These are phyloP conservation scores for Rosellinia necatrix DNA, from an alignment of 2,329 filamentous ascomycete genomes.

Conservation along the genomic window DNA sequence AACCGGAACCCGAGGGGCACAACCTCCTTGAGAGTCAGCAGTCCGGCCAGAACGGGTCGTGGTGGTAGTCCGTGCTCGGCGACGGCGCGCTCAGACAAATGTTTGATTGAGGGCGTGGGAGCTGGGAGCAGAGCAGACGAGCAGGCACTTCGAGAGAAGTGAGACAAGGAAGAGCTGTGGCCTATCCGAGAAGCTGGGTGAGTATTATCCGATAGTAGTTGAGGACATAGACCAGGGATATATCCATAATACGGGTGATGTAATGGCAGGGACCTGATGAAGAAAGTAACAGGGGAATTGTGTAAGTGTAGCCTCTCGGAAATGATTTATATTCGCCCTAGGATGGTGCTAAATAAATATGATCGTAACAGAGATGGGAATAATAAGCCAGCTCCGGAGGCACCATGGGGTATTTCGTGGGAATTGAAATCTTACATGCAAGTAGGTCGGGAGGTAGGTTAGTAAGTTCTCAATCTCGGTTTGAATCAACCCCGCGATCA, in stretches of 20 bases:
- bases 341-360: too few species aligned
- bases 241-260: too few species aligned
- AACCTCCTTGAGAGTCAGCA: slow-evolving; percentile 8
- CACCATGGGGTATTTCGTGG: neutral
- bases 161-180: neutral
- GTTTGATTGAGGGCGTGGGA: too few species aligned
- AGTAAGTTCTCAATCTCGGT: too few species aligned
- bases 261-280: too few species aligned
- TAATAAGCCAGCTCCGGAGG: neutral
- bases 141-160: neutral
- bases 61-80: neutral
- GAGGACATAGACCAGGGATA: too few species aligned
- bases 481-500: neutral
- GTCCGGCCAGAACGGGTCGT: neutral
- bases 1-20: slow-evolving; percentile 18
- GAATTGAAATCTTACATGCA: neutral
- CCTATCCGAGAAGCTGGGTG: too few species aligned
- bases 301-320: neutral
- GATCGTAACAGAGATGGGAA: neutral
- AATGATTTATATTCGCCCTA: neutral
- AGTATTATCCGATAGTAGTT: too few species aligned
- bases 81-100: slow-evolving; percentile 9
- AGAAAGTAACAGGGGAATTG: neutral
- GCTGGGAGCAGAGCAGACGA: too few species aligned
- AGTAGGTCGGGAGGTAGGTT: too few species aligned